Percentiles rank a stretch among this genome's conserved stretches.
Evolutionary conservation across 1,284 basidiomycete species (phyloP).

Genomic region (Xerocomus minutiporus): DNA sequence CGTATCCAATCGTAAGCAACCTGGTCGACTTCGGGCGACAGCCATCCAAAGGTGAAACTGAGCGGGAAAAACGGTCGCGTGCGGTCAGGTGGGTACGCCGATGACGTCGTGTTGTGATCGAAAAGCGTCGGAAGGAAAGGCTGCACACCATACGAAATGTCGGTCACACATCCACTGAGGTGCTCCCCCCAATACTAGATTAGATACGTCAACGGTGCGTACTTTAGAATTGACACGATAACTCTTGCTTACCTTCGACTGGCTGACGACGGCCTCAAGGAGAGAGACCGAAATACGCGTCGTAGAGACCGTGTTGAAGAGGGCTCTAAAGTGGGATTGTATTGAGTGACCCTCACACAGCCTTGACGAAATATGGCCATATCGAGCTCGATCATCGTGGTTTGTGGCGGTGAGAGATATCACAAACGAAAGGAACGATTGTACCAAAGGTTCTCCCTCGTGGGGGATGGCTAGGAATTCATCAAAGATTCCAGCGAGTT

Average conservation of each 20-base stretch:
- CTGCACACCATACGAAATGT: constrained; percentile 49
- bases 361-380: too few species aligned
- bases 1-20: constrained; percentile 38
- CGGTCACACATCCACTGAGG: neutral
- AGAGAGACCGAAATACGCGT: neutral
- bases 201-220: neutral
- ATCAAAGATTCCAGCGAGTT: constrained; percentile 48
- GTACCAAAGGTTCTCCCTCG: too few species aligned
- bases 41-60: too few species aligned
- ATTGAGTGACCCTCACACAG: neutral
- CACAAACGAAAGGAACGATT: constrained; percentile 30
- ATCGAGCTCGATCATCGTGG: neutral
- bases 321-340: neutral
- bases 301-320: constrained; percentile 17
- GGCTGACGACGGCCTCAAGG: constrained; percentile 11
- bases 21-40: constrained; percentile 19
- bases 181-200: constrained; percentile 10
- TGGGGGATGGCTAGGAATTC: constrained; percentile 21
- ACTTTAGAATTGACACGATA: too few species aligned
- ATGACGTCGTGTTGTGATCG: too few species aligned
- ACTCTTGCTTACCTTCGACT: constrained; percentile 1
- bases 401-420: neutral
- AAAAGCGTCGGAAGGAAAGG: constrained; percentile 10
- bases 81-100: too few species aligned
- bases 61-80: too few species aligned